Conservation (phyloP, 2,329 filamentous ascomycete species). For the Penicillium sp. region DNA sequence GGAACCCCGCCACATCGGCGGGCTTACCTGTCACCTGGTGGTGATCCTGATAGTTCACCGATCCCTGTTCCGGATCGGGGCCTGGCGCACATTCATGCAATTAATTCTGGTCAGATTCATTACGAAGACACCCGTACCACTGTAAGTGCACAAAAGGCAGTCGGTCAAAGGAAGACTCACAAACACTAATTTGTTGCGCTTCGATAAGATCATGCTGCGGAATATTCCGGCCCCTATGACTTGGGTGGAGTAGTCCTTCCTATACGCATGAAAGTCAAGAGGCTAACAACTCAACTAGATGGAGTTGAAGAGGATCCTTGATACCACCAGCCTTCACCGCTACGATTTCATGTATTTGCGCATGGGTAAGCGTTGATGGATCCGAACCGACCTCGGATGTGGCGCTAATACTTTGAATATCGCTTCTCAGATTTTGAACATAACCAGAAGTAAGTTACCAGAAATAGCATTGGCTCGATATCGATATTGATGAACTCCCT, state of each 20-base stretch:
- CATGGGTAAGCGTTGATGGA: slow-evolving; percentile 55
- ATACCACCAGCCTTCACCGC: slow-evolving; percentile 72
- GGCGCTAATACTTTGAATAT: not conserved
- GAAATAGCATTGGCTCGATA: not conserved
- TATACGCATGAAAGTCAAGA: slow-evolving; percentile 1
- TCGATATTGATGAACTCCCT: slow-evolving; percentile 3
- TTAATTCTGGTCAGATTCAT: not conserved
- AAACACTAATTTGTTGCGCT: slow-evolving; percentile 3
- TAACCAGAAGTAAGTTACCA: slow-evolving; percentile 69
- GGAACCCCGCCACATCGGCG: not conserved
- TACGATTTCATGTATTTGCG: slow-evolving; percentile 96
- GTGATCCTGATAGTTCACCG: slow-evolving; percentile 2
- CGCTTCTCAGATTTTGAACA: slow-evolving; percentile 66
- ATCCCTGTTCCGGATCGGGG: not conserved
- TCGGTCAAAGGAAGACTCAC: not conserved
- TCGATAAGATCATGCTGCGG: slow-evolving; percentile 75
- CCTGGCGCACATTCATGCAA: not conserved
- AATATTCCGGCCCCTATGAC: slow-evolving; percentile 90
- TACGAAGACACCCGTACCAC: slow-evolving; percentile 2
- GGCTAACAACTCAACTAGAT: slow-evolving; percentile 42
- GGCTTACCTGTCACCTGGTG: not conserved
- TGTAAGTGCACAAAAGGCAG: not conserved
- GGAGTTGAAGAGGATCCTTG: slow-evolving; percentile 75
- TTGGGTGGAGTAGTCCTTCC: slow-evolving; percentile 39
- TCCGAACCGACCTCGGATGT: not conserved